A percentile compares a stretch with the other conserved stretches of the same genome.
Evolutionary conservation across 768 basidiomycete species (phyloP).

Genomic region (Boletus rubroflammeus): DNA sequence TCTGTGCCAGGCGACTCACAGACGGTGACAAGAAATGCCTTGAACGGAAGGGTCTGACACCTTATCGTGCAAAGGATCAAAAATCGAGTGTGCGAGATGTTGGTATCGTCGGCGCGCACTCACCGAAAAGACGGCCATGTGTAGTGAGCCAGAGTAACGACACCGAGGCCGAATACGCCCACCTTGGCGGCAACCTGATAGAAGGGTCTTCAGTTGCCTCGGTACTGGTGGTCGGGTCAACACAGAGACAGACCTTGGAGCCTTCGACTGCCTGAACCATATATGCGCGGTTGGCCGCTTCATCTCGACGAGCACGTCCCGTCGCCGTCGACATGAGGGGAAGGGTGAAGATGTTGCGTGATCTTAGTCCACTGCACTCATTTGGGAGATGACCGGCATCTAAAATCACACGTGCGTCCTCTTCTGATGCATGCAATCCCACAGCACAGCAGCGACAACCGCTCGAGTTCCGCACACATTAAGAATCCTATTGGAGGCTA

Average conservation of each 20-base stretch:
- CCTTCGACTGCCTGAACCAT: conserved; percentile 57
- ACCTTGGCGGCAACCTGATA: conserved; percentile 51
- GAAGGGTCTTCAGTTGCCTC: background rate
- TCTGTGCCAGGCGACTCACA: conserved; percentile 43
- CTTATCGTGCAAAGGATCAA: conserved; percentile 34
- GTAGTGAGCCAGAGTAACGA: conserved; percentile 60
- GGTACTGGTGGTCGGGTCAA: background rate
- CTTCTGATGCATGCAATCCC: background rate
- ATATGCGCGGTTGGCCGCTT: conserved; percentile 58
- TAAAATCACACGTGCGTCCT: background rate
- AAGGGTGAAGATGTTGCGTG: background rate
- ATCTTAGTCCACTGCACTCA: background rate
- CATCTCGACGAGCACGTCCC: conserved; percentile 40
- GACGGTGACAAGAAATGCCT: conserved; percentile 70
- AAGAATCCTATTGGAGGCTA: background rate
- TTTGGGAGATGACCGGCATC: conserved; percentile 1
- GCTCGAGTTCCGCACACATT: background rate
- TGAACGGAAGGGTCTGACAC: conserved; percentile 77
- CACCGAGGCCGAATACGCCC: conserved; percentile 54
- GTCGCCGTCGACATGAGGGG: conserved; percentile 23
- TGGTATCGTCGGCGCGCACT: conserved; percentile 11
- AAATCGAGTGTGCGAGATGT: background rate
- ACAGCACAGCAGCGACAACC: background rate
- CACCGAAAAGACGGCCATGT: conserved; percentile 74
- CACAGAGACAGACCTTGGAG: conserved; percentile 42